Percentiles rank a stretch among this genome's conserved stretches.
These are phyloP conservation scores for Alnus glutinosa DNA, from an alignment of 306 rosid species.

Conservation along the genomic window DNA sequence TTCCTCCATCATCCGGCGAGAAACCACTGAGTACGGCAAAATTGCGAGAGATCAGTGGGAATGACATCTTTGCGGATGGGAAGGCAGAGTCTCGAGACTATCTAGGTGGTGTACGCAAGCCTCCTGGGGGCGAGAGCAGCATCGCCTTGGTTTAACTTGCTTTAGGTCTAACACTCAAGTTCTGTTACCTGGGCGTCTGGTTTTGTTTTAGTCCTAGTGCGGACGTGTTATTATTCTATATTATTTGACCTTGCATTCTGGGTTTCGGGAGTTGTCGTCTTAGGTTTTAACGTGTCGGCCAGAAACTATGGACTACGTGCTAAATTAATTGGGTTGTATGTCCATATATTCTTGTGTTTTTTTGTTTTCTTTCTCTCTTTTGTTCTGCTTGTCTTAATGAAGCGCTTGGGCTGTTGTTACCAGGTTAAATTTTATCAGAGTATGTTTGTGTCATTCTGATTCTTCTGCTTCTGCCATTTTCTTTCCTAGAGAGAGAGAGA, in stretches of 20 bases:
- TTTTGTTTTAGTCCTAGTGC: slow-evolving; percentile 53
- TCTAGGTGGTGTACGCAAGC: slow-evolving; percentile 94
- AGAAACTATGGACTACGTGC: slow-evolving; percentile 52
- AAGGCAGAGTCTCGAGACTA: slow-evolving; percentile 89
- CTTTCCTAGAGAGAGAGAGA: background rate
- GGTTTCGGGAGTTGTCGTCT: slow-evolving; percentile 66
- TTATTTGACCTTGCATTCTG: slow-evolving; percentile 73
- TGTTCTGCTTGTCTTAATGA: slow-evolving; percentile 45
- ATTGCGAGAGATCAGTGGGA: slow-evolving; percentile 91
- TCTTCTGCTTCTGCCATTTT: background rate
- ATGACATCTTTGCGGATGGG: slow-evolving; percentile 95
- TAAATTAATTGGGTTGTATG: slow-evolving; percentile 92
- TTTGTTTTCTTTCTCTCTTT: background rate
- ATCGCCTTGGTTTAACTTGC: slow-evolving; percentile 79
- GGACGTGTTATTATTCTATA: slow-evolving; percentile 65
- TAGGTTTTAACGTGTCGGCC: slow-evolving; percentile 69
- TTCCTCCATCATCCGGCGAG: slow-evolving; percentile 68
- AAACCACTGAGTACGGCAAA: slow-evolving; percentile 79
- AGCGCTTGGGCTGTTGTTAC: slow-evolving; percentile 59
- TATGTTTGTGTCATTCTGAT: too few relatives aligned
- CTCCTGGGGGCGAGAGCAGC: slow-evolving; percentile 99
- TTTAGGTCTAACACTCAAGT: slow-evolving; percentile 65
- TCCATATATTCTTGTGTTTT: slow-evolving; percentile 59
- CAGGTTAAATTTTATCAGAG: slow-evolving; percentile 5
- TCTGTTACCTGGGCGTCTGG: slow-evolving; percentile 46